Evolutionary conservation across 2,329 filamentous ascomycete genomes (phyloP), one percentile per base, ranked within the genome.

Genomic region (Diaporthe australafricana): DNA sequence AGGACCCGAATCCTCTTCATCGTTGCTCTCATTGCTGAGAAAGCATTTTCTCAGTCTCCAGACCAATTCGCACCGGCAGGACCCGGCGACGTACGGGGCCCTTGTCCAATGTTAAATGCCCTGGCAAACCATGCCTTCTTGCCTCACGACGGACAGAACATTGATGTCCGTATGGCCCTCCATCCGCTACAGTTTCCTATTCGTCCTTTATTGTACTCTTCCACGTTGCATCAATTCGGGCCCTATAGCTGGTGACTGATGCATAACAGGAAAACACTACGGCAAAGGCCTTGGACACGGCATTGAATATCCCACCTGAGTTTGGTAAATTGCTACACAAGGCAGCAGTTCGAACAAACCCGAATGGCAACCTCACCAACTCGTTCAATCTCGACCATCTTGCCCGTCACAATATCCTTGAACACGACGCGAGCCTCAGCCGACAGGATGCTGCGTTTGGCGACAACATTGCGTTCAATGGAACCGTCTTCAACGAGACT

Each of bases 81-180:
- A 27, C 67, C 67, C 17, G 55, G 67, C 11, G 67, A 70, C 22
- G 79, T 81, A 22, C 79, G 81, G 14, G 81, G 81, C 0, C 85
- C 86, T 32, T 88, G 86, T 70, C 86, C 86, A 0, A 86, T 87
- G 82, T 77, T 88, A 60, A 88, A 88, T 76, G 82, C 85, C 0
- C 77, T 88, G 14, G 83, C 85, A 9, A 88, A 88, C 75, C 84
- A 88, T 71, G 83, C 82, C n/a, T 86, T 84, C 70, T 80, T 88
- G 3, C 85, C 84, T 3, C 86, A 81, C 57, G 77, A 85, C 67
- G 86, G 86, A 35, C 80, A 78, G 56, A 79, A 84, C 74, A 79
- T 87, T 57, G 84, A 81, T 12, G n/a, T n/a, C n/a, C n/a, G n/a
- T n/a, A n/a, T n/a, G n/a, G n/a, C n/a, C n/a, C n/a, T n/a, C n/a